Evolutionary conservation across 2,329 filamentous ascomycete species (phyloP).

Genomic region (Penicillium sp.): DNA sequence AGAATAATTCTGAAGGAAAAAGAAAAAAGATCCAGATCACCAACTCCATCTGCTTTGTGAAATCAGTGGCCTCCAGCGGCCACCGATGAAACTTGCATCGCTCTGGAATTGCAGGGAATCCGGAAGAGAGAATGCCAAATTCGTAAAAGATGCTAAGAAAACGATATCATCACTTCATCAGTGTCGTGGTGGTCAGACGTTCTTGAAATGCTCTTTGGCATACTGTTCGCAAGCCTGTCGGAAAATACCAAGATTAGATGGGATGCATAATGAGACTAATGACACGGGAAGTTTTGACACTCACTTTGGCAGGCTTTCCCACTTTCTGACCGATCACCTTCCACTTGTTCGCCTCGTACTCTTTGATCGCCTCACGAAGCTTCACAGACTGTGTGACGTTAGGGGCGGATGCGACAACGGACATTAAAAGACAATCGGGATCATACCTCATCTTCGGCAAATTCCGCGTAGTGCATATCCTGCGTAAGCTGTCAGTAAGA

Average conservation of each 20-base stretch:
- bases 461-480: constrained; percentile 99
- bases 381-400: constrained; percentile 36
- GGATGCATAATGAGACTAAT: constrained; percentile 14
- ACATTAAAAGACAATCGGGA: background rate
- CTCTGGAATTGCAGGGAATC: constrained; percentile 23
- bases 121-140: constrained; percentile 21
- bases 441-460: constrained; percentile 88
- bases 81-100: constrained; percentile 21
- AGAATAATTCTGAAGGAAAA: constrained; percentile 6
- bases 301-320: constrained; percentile 91
- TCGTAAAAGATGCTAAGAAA: constrained; percentile 23
- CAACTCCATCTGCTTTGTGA: constrained; percentile 25
- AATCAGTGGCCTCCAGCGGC: constrained; percentile 14
- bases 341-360: constrained; percentile 99
- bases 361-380: constrained; percentile 90
- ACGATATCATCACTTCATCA: constrained; percentile 34
- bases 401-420: constrained; percentile 8
- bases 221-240: constrained; percentile 80
- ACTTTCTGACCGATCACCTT: constrained; percentile 96
- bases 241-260: constrained; percentile 17
- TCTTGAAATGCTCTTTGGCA: constrained; percentile 85
- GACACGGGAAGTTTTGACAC: background rate
- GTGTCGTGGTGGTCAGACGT: constrained; percentile 30
- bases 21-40: constrained; percentile 15
- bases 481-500: constrained; percentile 39